phyloP scores from a whole-genome alignment of 495 filamentous ascomycete genomes.

The Talaromyces nanjingensis region DNA sequence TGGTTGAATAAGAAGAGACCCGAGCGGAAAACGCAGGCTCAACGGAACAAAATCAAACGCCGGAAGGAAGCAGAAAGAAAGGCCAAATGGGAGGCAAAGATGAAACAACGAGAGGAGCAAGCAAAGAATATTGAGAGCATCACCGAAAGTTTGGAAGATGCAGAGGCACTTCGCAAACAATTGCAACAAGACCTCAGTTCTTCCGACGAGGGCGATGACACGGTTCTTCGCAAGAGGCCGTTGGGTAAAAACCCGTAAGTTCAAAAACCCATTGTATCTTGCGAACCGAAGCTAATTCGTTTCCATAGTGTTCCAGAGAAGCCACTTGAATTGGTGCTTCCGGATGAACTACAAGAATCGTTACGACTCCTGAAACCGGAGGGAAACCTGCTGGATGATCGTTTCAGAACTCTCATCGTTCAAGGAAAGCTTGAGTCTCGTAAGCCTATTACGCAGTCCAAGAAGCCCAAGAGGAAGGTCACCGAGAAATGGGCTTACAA shows the following conservation, averaged over 20 bases:
- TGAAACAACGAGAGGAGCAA: conserved; percentile 65
- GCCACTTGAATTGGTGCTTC: conserved; percentile 79
- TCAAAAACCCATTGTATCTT: background rate
- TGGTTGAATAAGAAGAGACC: conserved; percentile 63
- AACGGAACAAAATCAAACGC: conserved; percentile 80
- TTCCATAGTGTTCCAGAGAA: conserved; percentile 59
- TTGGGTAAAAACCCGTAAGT: conserved; percentile 59
- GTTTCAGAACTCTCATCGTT: conserved; percentile 82
- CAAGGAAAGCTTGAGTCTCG: conserved; percentile 82
- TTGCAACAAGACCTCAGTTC: conserved; percentile 47
- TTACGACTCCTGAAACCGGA: conserved; percentile 85
- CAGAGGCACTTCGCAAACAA: conserved; percentile 42
- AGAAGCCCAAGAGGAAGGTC: conserved; percentile 66
- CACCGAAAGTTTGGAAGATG: conserved; percentile 51
- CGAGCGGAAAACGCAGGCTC: conserved; percentile 73
- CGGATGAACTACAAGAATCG: conserved; percentile 90
- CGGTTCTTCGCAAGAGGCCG: conserved; percentile 61
- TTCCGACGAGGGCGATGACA: conserved; percentile 43
- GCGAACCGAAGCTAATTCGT: conserved; percentile 18
- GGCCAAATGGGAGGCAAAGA: conserved; percentile 60
- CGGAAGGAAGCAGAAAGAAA: conserved; percentile 78
- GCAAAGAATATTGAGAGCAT: conserved; percentile 56
- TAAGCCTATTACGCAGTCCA: conserved; percentile 66
- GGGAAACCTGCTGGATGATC: conserved; percentile 84
- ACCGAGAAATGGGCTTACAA: conserved; percentile 98